Evolutionary conservation across 2,329 filamentous ascomycete genomes (phyloP).

Genomic region (Helminthosporium solani): DNA sequence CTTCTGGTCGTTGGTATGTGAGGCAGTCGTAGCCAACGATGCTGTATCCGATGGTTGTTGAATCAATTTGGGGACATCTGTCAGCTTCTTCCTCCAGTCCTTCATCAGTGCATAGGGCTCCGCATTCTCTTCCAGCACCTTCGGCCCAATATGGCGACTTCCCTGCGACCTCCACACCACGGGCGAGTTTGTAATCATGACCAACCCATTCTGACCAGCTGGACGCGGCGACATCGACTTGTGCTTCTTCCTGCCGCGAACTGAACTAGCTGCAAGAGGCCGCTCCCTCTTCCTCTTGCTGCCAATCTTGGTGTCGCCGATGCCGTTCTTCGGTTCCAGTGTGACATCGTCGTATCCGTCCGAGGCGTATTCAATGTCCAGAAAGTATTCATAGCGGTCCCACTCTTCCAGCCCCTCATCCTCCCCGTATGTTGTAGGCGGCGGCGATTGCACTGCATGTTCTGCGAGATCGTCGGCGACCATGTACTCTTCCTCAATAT

Average conservation of each 20-base stretch:
- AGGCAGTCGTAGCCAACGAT: constrained; percentile 13
- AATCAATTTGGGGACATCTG: constrained; percentile 29
- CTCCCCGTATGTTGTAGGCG: constrained; percentile 35
- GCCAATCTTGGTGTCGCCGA: constrained; percentile 19
- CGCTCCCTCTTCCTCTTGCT: constrained; percentile 40
- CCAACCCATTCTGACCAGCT: constrained; percentile 8
- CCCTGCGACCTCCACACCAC: constrained; percentile 38
- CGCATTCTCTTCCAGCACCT: constrained; percentile 28
- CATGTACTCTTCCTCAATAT: constrained; percentile 48
- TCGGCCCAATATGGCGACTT: constrained; percentile 23
- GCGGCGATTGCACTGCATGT: constrained; percentile 48
- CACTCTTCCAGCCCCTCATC: constrained; percentile 43
- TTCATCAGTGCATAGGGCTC: constrained; percentile 45
- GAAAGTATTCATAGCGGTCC: constrained; percentile 51
- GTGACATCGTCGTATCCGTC: constrained; percentile 50
- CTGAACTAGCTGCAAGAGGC: constrained; percentile 4
- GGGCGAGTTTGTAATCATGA: constrained; percentile 23
- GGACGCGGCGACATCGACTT: constrained; percentile 7
- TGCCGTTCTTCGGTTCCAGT: constrained; percentile 16
- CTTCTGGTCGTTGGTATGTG: constrained; percentile 9
- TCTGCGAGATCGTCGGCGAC: constrained; percentile 52
- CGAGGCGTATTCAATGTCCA: constrained; percentile 51
- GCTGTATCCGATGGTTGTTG: constrained; percentile 16
- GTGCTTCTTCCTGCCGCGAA: constrained; percentile 30
- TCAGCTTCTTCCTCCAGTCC: constrained; percentile 48